Conservation (phyloP, 2,329 filamentous ascomycete genomes). For the Fusarium sp. region DNA sequence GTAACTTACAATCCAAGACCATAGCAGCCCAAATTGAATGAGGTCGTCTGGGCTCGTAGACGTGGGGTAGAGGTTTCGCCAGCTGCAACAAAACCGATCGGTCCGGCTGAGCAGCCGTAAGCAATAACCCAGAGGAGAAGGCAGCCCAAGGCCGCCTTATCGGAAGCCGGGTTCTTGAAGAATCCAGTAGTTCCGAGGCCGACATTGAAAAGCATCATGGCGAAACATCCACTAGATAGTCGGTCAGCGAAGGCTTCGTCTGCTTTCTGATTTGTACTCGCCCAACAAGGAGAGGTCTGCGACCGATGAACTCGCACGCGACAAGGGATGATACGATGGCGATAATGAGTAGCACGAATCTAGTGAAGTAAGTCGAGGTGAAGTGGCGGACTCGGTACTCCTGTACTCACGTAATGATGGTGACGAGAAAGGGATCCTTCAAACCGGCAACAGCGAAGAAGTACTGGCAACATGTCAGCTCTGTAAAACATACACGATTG, state of each 20-base stretch:
- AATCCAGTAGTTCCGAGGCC: neutral
- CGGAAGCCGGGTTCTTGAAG: neutral
- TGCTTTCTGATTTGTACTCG: neutral
- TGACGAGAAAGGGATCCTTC: neutral
- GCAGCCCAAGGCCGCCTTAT: neutral
- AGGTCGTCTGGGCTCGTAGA: neutral
- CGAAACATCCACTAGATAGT: neutral
- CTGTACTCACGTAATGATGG: neutral
- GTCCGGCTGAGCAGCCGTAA: neutral
- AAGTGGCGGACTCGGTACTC: rapidly evolving
- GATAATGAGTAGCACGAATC: neutral
- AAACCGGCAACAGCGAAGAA: neutral
- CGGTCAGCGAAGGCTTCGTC: neutral
- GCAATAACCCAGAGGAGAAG: neutral
- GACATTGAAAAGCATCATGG: neutral
- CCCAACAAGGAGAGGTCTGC: neutral
- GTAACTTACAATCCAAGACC: neutral
- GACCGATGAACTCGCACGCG: neutral
- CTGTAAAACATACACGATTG: neutral
- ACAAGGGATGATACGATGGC: neutral
- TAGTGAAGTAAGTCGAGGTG: neutral
- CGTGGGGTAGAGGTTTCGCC: neutral
- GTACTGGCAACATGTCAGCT: neutral
- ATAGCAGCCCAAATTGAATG: neutral
- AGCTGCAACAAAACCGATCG: neutral